These are phyloP conservation scores for Schizonepeta tenuifolia DNA, from an alignment of 257 asterid species.

Conservation along the genomic window DNA sequence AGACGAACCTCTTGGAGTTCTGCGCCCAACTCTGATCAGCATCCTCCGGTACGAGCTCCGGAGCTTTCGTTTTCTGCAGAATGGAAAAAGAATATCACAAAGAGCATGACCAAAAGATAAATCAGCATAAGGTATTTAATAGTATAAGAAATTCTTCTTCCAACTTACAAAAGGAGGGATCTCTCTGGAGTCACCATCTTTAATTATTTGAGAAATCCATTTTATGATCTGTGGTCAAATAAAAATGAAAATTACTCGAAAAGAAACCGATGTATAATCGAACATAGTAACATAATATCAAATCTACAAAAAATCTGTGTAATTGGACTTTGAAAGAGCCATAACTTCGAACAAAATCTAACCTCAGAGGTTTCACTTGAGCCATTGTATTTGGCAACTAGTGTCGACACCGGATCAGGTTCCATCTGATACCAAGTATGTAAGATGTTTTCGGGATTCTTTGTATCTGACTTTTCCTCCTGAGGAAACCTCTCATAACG, in stretches of 20 bases:
- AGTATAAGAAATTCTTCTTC: neutral
- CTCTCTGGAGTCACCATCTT: constrained; percentile 89
- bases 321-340: constrained; percentile 9
- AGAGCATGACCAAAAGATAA: neutral
- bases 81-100: neutral
- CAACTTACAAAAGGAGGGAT: constrained; percentile 90
- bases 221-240: constrained; percentile 60
- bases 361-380: constrained; percentile 77
- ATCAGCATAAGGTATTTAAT: neutral
- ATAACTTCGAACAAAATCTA: constrained; percentile 15
- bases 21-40: constrained; percentile 64
- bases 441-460: constrained; percentile 50
- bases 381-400: constrained; percentile 94
- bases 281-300: no score
- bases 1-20: constrained; percentile 49
- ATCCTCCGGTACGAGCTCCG: constrained; percentile 87
- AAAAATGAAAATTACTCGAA: constrained; percentile 2
- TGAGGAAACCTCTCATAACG: constrained; percentile 71
- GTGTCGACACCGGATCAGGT: constrained; percentile 83
- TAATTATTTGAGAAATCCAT: constrained; percentile 83
- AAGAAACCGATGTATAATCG: neutral
- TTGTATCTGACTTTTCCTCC: constrained; percentile 44
- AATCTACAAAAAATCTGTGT: no score
- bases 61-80: constrained; percentile 79
- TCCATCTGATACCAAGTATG: constrained; percentile 63